A percentile compares a stretch with the other conserved stretches of the same genome.
Conservation (phyloP, 768 basidiomycete species). For the Termitomyces sp. region DNA sequence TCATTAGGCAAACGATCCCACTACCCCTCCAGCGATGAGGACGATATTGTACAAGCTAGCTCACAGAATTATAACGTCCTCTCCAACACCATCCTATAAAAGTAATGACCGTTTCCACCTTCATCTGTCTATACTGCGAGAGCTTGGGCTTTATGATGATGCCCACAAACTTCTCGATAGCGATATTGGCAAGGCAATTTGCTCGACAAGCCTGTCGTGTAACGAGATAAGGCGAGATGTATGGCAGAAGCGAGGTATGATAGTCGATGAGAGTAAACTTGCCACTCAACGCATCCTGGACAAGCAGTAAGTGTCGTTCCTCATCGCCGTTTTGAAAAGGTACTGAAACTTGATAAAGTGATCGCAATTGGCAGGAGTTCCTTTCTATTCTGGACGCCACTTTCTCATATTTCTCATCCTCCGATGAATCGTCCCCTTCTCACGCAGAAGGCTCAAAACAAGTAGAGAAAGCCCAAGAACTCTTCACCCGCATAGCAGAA, state of each 20-base stretch:
- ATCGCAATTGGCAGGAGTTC: constrained; percentile 88
- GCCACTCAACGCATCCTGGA: constrained; percentile 59
- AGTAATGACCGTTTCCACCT: constrained; percentile 77
- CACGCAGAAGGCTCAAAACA: constrained; percentile 35
- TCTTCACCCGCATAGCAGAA: constrained; percentile 57
- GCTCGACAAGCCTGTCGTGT: constrained; percentile 66
- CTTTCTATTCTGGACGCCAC: constrained; percentile 68
- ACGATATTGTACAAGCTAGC: constrained; percentile 73
- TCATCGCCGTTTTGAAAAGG: neutral
- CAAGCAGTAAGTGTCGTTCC: constrained; percentile 44
- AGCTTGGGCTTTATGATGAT: constrained; percentile 67
- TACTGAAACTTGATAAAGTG: constrained; percentile 34
- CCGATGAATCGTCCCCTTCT: constrained; percentile 17
- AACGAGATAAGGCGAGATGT: constrained; percentile 76
- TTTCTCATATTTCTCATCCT: constrained; percentile 37
- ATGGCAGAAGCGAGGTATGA: constrained; percentile 52
- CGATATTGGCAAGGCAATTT: constrained; percentile 65
- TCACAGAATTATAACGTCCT: constrained; percentile 65
- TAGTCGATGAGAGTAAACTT: constrained; percentile 56
- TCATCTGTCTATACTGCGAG: constrained; percentile 66
- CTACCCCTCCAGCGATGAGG: constrained; percentile 60
- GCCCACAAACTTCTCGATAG: constrained; percentile 65
- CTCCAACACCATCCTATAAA: constrained; percentile 58
- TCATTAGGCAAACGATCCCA: constrained; percentile 64
- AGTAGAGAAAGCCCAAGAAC: constrained; percentile 39